Percentiles rank a stretch among this genome's conserved stretches.
Evolutionary conservation across 2,329 filamentous ascomycete species (phyloP).

Genomic region (Sporothrix sp.): DNA sequence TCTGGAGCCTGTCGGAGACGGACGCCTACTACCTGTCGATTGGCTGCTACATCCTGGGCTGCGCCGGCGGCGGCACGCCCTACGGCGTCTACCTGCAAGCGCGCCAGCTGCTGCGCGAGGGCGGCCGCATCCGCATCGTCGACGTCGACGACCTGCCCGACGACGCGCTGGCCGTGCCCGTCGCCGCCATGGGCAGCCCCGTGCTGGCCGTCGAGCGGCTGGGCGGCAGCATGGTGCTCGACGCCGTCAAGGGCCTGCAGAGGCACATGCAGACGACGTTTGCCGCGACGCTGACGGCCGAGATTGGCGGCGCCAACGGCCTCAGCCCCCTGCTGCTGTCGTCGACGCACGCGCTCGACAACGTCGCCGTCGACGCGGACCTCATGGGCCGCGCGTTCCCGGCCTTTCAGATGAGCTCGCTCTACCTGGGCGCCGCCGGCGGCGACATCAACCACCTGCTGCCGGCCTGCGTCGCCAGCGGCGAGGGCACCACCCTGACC

Average conservation of each 20-base stretch:
- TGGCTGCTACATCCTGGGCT: constrained; percentile 38
- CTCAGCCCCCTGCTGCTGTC: constrained; percentile 31
- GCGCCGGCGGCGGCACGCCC: constrained; percentile 36
- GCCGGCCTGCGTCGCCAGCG: constrained; percentile 29
- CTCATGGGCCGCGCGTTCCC: constrained; percentile 30
- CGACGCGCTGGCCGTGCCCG: constrained; percentile 34
- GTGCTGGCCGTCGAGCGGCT: constrained; percentile 34
- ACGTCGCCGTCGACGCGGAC: constrained; percentile 29
- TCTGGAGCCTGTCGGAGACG: constrained; percentile 36
- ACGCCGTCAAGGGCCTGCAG: constrained; percentile 30
- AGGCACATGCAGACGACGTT: constrained; percentile 23
- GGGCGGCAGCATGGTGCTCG: constrained; percentile 30
- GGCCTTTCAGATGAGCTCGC: constrained; percentile 16
- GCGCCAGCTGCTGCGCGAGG: constrained; percentile 31
- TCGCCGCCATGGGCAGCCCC: constrained; percentile 34
- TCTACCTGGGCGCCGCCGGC: constrained; percentile 13
- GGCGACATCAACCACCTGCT: constrained; percentile 14
- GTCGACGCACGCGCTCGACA: constrained; percentile 28
- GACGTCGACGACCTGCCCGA: constrained; percentile 33
- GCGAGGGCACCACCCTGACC: constrained; percentile 12
- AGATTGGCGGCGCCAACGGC: constrained; percentile 47
- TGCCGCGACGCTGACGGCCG: constrained; percentile 35
- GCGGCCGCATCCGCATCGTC: constrained; percentile 30
- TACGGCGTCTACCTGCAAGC: constrained; percentile 29
- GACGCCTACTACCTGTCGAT: constrained; percentile 37